phyloP scores from a whole-genome alignment of 805 yeast species.

The Metschnikowia similis region DNA sequence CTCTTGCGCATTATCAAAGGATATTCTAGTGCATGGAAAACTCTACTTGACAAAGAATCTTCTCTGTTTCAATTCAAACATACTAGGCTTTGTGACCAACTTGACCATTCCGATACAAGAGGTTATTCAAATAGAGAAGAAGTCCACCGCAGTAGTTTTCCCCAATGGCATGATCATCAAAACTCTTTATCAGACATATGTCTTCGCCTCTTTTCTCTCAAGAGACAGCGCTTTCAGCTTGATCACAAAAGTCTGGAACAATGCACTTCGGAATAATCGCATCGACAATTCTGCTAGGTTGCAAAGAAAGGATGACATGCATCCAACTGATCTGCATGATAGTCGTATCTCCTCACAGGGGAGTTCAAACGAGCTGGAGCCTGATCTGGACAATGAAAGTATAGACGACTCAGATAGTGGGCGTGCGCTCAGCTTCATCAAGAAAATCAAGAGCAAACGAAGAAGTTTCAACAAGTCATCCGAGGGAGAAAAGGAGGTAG shows the following conservation, averaged over 20 bases:
- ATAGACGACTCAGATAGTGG: conserved; percentile 18
- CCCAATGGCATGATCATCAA: conserved; percentile 66
- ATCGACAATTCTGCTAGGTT: conserved; percentile 5
- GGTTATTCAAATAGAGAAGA: conserved; percentile 60
- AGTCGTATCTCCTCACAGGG: conserved; percentile 2
- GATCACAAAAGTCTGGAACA: conserved; percentile 60
- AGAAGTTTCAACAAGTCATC: background rate
- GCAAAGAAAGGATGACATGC: background rate
- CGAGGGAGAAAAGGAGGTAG: background rate
- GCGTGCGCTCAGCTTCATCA: conserved; percentile 14
- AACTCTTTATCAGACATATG: conserved; percentile 58
- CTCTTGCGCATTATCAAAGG: conserved; percentile 63
- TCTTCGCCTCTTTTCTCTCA: conserved; percentile 61
- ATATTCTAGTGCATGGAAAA: conserved; percentile 64
- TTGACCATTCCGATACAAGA: conserved; percentile 55
- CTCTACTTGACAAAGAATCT: conserved; percentile 53
- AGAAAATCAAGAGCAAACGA: conserved; percentile 8
- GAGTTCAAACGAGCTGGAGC: conserved; percentile 16
- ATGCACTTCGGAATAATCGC: conserved; percentile 25
- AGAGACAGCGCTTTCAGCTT: conserved; percentile 52
- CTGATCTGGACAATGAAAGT: conserved; percentile 15
- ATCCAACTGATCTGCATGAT: background rate
- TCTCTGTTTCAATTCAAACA: conserved; percentile 61
- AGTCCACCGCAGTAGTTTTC: conserved; percentile 60
- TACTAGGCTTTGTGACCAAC: conserved; percentile 64